phyloP scores from a whole-genome alignment of 2,329 filamentous ascomycete genomes.

The Alternaria rosae region DNA sequence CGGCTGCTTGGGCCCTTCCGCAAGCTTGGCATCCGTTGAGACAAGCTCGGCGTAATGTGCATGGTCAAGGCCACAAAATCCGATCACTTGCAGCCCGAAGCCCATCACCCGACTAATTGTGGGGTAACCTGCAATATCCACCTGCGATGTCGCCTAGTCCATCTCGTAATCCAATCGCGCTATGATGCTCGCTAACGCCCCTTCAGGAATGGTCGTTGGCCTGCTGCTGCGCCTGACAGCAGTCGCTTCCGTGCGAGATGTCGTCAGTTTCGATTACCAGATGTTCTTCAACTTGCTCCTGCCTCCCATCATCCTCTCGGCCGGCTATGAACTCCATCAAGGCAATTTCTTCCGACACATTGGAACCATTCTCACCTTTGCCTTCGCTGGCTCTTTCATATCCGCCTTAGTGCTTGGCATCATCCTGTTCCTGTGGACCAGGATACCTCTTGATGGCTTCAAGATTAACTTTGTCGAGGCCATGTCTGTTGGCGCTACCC shows the following conservation, averaged over 20 bases:
- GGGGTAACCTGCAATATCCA: conserved; percentile 22
- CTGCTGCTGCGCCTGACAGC: conserved; percentile 83
- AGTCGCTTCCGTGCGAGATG: conserved; percentile 82
- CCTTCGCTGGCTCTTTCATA: conserved; percentile 95
- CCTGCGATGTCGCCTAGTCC: conserved; percentile 18
- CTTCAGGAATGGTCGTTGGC: conserved; percentile 89
- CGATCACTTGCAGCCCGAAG: conserved; percentile 9
- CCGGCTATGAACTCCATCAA: conserved; percentile 96
- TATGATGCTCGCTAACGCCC: conserved; percentile 32
- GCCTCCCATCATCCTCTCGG: conserved; percentile 97
- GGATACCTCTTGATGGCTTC: conserved; percentile 83
- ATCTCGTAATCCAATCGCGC: conserved; percentile 26
- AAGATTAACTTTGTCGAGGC: conserved; percentile 93
- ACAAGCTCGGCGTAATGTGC: conserved; percentile 15
- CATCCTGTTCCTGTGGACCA: conserved; percentile 87
- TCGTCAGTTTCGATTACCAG: conserved; percentile 97
- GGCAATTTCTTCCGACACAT: conserved; percentile 99
- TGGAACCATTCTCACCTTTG: conserved; percentile 95
- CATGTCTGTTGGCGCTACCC: conserved; percentile 92
- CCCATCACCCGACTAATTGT: conserved; percentile 15
- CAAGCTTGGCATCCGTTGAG: conserved; percentile 10
- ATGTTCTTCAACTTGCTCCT: conserved; percentile 99
- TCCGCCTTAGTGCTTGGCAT: conserved; percentile 93
- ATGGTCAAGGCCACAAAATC: conserved; percentile 14
- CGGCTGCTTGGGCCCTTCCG: not conserved